Percentiles rank a stretch among this genome's conserved stretches.
Conservation (phyloP, 345 rosid genomes). For the Viola odorata region DNA sequence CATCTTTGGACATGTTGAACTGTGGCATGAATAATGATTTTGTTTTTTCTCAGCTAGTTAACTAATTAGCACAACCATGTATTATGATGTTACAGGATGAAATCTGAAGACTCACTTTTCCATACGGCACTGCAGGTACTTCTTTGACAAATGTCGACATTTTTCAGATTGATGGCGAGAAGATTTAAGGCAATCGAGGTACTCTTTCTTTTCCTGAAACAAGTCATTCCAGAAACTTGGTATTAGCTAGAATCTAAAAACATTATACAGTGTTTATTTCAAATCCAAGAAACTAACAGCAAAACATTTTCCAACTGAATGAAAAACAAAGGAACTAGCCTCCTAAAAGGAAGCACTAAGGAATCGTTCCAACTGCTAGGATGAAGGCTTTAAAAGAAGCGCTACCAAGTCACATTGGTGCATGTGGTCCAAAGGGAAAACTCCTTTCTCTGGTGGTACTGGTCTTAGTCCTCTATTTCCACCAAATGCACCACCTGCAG, state of each 20-base stretch:
- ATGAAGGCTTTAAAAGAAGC: background rate
- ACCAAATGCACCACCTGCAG: slow-evolving; percentile 90
- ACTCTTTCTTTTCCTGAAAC: slow-evolving; percentile 84
- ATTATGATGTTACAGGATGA: too few species aligned
- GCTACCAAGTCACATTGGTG: slow-evolving; percentile 78
- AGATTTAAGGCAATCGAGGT: slow-evolving; percentile 75
- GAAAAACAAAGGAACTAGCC: too few species aligned
- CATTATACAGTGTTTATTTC: background rate
- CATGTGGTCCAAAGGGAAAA: slow-evolving; percentile 88
- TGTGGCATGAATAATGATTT: too few species aligned
- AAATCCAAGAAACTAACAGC: background rate
- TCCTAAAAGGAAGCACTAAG: too few species aligned
- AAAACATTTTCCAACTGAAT: background rate
- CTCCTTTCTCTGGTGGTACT: slow-evolving; percentile 89
- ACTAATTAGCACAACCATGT: too few species aligned
- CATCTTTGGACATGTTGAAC: too few species aligned
- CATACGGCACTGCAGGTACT: slow-evolving; percentile 88
- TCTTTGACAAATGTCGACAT: slow-evolving; percentile 68
- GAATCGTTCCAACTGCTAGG: too few species aligned
- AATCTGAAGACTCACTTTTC: slow-evolving; percentile 75
- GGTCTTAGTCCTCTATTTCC: slow-evolving; percentile 88
- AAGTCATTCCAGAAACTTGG: too few species aligned
- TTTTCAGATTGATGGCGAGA: slow-evolving; percentile 68
- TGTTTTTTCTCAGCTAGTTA: too few species aligned
- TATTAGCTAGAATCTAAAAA: too few species aligned